Base-by-base conservation (phyloP, 164 flowering plant genomes). In the Cinnamomum micranthum region DNA sequence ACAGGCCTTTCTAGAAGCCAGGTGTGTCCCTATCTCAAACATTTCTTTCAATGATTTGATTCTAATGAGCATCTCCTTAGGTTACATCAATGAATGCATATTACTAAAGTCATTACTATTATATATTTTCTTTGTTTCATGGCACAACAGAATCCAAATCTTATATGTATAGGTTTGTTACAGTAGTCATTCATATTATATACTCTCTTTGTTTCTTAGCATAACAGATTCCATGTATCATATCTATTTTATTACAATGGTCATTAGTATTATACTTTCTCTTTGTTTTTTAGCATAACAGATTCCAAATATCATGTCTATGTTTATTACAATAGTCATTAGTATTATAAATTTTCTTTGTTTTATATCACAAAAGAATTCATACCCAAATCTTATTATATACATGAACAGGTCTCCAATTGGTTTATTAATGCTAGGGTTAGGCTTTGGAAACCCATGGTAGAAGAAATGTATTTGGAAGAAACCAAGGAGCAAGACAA, bases 401-500 rank as follows among this genome's bases (percentile, higher is more conserved):
- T 23, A 73, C 7, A 52, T 69, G 27, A 17, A 24, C 81, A 95
- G 99, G 99, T 95, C 6, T 93, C 99, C 28, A 95, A 94, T 79
- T 94, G 98, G 98, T 94, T 94, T 79, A 94, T 94, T 25, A 94
- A 92, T 50, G 97, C 98, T 52, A 87, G 99, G 76, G 99, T 95
- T 69, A 86, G 99, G 80, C 88, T 95, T 62, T 95, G 99, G 99
- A 94, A 94, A 62, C 98, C 98, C 2, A 94, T 94, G 98, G 96
- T 94, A 59, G 98, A 94, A 73, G 95, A 93, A 74, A 91, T 95
- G 97, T 95, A 95, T 83, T 41, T 88, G 27, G 97, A 93, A 87
- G 99, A 95, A 83, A 79, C 85, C 65, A 94, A 91, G 76, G 96
- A 91, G 68, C 79, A 80, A 33, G 28, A 25, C 12, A 78, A 74